Conservation (phyloP, 1,139 yeast species). For the Spathaspora sp. region DNA sequence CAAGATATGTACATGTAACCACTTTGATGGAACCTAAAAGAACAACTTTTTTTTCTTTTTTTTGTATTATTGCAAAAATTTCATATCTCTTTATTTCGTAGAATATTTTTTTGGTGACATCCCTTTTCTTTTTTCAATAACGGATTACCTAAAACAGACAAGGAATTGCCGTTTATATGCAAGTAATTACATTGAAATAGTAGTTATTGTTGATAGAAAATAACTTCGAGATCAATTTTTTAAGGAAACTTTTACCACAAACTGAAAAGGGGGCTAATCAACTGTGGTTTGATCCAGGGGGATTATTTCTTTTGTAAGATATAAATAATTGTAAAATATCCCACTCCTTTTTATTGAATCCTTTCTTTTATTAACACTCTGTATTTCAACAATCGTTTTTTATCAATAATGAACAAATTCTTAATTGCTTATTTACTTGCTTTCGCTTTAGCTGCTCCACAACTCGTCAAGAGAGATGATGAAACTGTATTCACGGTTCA, state of each 20-base stretch:
- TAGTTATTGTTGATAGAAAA: background rate
- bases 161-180: background rate
- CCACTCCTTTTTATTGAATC: background rate
- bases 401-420: background rate
- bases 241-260: background rate
- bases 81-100: background rate
- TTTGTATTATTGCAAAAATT: background rate
- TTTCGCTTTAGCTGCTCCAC: slow-evolving; percentile 1
- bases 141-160: background rate
- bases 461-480: background rate
- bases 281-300: background rate
- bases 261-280: background rate
- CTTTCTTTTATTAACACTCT: background rate
- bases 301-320: background rate
- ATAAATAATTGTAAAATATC: background rate
- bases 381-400: background rate
- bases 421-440: background rate
- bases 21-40: background rate
- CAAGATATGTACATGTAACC: background rate
- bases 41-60: background rate
- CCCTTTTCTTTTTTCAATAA: background rate
- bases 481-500: background rate
- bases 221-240: background rate
- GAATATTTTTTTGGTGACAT: background rate
- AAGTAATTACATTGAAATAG: background rate